Evolutionary conservation across 257 asterid species (phyloP).

Genomic region (Paraleonurus japonicus): DNA sequence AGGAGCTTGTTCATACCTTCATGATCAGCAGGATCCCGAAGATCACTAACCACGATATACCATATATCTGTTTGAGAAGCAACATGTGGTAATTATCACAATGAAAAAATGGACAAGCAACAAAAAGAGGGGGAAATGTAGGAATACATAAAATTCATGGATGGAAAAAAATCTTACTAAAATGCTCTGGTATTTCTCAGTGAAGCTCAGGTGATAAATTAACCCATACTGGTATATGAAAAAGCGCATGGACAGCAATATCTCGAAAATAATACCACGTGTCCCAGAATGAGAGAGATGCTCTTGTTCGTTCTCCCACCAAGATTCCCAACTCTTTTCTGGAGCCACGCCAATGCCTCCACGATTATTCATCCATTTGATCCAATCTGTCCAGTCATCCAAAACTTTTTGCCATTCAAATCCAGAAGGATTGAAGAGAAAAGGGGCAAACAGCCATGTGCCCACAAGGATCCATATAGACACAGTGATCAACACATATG

Average conservation of each 20-base stretch:
- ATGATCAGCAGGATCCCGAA: constrained; percentile 49
- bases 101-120: constrained; percentile 3
- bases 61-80: constrained; percentile 62
- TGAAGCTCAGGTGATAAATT: constrained; percentile 80
- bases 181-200: constrained; percentile 38
- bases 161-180: constrained; percentile 49
- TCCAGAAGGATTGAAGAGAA: constrained; percentile 93
- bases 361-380: constrained; percentile 79
- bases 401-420: constrained; percentile 94
- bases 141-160: neutral
- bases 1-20: constrained; percentile 53
- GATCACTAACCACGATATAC: constrained; percentile 84
- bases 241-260: constrained; percentile 77
- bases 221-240: constrained; percentile 87
- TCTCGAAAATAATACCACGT: constrained; percentile 71
- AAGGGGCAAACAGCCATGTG: constrained; percentile 95
- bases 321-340: constrained; percentile 94
- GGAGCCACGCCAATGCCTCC: constrained; percentile 96
- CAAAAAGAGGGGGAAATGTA: neutral
- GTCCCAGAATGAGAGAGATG: constrained; percentile 74
- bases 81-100: neutral
- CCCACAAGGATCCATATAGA: constrained; percentile 89
- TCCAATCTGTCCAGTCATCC: constrained; percentile 96
- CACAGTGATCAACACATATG: constrained; percentile 72
- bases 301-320: constrained; percentile 93